Conservation (phyloP, 768 basidiomycete genomes). For the Mycena rosella region DNA sequence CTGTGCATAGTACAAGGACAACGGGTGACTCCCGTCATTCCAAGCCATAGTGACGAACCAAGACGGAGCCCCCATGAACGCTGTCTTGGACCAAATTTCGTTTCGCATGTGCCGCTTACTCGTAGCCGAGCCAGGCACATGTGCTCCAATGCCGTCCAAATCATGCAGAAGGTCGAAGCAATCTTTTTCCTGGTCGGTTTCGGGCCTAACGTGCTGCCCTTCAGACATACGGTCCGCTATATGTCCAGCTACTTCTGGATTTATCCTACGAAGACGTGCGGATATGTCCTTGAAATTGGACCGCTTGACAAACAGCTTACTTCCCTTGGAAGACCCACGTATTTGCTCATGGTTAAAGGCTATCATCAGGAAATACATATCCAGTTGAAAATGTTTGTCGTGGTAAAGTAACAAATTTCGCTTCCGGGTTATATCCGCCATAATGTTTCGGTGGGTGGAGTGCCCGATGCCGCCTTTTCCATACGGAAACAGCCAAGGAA, state of each 20-base stretch:
- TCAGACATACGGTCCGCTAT: constrained; percentile 39
- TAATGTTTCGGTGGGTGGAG: not conserved
- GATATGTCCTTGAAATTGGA: constrained; percentile 44
- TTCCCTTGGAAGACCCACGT: constrained; percentile 41
- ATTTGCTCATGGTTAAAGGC: constrained; percentile 57
- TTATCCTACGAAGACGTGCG: constrained; percentile 35
- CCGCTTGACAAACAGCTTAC: constrained; percentile 46
- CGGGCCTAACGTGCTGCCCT: constrained; percentile 41
- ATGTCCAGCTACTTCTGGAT: constrained; percentile 37
- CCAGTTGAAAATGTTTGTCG: constrained; percentile 46
- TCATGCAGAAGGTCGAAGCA: constrained; percentile 51
- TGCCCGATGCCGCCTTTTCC: constrained; percentile 48
- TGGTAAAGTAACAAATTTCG: constrained; percentile 46
- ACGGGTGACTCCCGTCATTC: constrained; percentile 46
- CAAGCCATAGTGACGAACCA: constrained; percentile 53
- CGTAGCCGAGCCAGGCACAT: constrained; percentile 45
- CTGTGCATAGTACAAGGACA: constrained; percentile 50
- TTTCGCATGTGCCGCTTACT: constrained; percentile 46
- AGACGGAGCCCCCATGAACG: constrained; percentile 42
- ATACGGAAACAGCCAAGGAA: constrained; percentile 56
- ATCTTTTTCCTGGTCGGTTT: constrained; percentile 46
- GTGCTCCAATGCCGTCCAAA: constrained; percentile 49
- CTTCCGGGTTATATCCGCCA: constrained; percentile 41
- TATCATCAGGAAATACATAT: constrained; percentile 47
- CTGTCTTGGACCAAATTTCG: constrained; percentile 48